phyloP scores from a whole-genome alignment of 495 filamentous ascomycete species.

The Schizothecium vesticola region DNA sequence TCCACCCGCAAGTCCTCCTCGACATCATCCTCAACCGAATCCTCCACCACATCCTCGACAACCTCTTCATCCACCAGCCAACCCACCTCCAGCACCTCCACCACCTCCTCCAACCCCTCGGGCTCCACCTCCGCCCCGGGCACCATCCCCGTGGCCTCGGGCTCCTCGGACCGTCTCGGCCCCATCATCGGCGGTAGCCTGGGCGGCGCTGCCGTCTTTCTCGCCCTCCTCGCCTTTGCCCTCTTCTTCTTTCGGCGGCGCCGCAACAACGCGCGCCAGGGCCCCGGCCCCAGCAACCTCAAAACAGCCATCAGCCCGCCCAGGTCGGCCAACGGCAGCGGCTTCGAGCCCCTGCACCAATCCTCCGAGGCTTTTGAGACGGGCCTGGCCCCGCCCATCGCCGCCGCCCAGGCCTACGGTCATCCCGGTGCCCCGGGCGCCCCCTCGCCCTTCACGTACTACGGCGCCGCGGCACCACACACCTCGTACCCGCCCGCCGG shows the following conservation, averaged over 20 bases:
- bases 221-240: constrained; percentile 26
- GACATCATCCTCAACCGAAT: constrained; percentile 15
- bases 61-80: constrained; percentile 15
- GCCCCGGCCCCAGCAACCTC: background rate
- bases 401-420: background rate
- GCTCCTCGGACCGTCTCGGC: constrained; percentile 25
- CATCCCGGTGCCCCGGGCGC: constrained; percentile 1
- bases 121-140: constrained; percentile 8
- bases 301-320: constrained; percentile 30
- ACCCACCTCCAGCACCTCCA: constrained; percentile 16
- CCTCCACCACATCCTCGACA: constrained; percentile 14
- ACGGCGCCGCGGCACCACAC: constrained; percentile 13
- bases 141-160: constrained; percentile 10
- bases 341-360: constrained; percentile 24
- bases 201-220: constrained; percentile 32
- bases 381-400: constrained; percentile 5
- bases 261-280: constrained; percentile 20
- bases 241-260: constrained; percentile 30
- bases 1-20: constrained; percentile 29
- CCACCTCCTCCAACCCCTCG: constrained; percentile 8
- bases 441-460: constrained; percentile 18
- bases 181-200: constrained; percentile 44
- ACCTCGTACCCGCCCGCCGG: constrained; percentile 21
- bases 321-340: constrained; percentile 14
- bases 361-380: constrained; percentile 28